These are phyloP conservation scores for Areca catechu DNA, from an alignment of 176 grass and related monocot genomes.

Conservation along the genomic window DNA sequence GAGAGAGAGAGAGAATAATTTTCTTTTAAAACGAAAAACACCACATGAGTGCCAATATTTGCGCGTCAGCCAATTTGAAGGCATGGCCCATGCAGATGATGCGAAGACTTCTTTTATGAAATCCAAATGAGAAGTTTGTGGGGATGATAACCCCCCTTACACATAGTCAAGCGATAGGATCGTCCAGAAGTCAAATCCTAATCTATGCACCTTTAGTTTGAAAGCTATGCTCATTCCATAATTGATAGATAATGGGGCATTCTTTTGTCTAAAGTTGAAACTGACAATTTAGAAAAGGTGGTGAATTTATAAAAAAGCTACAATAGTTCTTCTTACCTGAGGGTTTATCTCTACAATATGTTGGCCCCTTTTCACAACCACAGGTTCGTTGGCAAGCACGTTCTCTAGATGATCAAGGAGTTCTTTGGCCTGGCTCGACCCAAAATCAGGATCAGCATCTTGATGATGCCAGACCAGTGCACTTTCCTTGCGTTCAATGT, in stretches of 20 bases:
- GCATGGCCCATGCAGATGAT: no score
- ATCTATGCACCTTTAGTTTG: constrained; percentile 4
- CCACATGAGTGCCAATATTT: no score
- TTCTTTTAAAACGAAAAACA: no score
- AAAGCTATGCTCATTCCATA: constrained; percentile 4
- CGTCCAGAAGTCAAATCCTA: constrained; percentile 10
- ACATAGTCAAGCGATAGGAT: neutral
- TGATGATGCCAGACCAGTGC: constrained; percentile 35
- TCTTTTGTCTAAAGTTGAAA: constrained; percentile 3
- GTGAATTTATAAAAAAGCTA: neutral
- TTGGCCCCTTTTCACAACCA: constrained; percentile 14
- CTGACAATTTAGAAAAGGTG: neutral
- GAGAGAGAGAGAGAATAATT: no score
- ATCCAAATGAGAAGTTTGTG: neutral
- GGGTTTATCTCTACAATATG: constrained; percentile 32
- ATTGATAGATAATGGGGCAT: neutral
- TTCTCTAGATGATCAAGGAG: constrained; percentile 27
- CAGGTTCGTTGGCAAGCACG: constrained; percentile 26
- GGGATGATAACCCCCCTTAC: neutral
- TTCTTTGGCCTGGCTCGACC: constrained; percentile 24
- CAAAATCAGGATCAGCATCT: constrained; percentile 18
- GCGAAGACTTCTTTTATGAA: neutral
- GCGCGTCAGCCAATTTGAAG: no score
- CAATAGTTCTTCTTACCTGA: constrained; percentile 22
- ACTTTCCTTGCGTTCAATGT: constrained; percentile 29